Evolutionary conservation across 2,329 filamentous ascomycete species (phyloP), one percentile per base, ranked within the genome.

Genomic region (Cytospora leucostoma): DNA sequence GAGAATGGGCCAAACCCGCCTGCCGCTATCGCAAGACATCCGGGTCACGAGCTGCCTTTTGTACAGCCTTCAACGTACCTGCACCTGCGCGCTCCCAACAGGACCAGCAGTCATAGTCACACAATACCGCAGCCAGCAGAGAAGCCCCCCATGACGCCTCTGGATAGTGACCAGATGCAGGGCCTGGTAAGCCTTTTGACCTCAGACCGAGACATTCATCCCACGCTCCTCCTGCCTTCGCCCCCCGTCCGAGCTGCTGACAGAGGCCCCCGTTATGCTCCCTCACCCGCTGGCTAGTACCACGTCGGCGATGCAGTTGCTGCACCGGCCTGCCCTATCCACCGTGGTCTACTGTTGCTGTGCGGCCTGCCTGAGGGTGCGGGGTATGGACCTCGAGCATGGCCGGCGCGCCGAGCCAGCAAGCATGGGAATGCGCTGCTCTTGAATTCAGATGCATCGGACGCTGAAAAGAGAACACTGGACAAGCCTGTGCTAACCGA

Each of bases 101-200:
- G 53, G 58, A 61, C 61, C 61, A 63, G 56, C 61, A 62, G 56
- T 65, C 71, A 72, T 68, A 75, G 73, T 72, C 76, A 74, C 72
- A 75, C 77, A 71, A 73, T 77, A 32, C 40, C 61, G 56, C 44
- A 50, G 52, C 56, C 64, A 70, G 70, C 77, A 64, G 77, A 80
- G 67, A 77, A 76, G 65, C 65, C 65, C 56, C 63, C 57, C 49
- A 78, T 81, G 75, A 88, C 82, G 71, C 82, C 84, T 66, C 80
- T 91, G 64, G 90, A 94, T 75, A 86, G 83, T 78, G 90, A 93
- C 73, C 90, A 93, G 79, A 82, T 88, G 72, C 88, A 91, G 74
- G 90, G 89, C 70, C 80, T 94, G 82, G 90, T 93, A 80, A 80
- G 89, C 55, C 58, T 59, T 55, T 38, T 47, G 11, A 44, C 52